Evolutionary conservation across 805 yeast species (phyloP).

Genomic region (Dipodascus albidus): DNA sequence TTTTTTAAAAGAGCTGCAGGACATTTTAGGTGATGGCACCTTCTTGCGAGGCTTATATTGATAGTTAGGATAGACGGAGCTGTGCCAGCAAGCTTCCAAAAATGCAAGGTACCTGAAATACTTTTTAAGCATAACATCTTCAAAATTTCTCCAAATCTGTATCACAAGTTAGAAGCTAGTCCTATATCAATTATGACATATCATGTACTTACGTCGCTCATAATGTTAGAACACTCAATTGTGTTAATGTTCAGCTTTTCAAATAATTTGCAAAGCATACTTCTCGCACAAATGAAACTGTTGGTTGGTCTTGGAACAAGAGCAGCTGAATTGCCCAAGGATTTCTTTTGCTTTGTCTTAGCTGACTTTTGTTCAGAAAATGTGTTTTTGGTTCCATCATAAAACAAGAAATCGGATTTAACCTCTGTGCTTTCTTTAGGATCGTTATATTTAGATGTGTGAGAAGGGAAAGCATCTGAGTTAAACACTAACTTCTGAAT

Average conservation of each 20-base stretch:
- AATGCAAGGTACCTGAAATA: not conserved
- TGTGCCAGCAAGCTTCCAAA: constrained; percentile 1
- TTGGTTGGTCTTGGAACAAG: not conserved
- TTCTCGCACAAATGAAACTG: not conserved
- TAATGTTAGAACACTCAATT: not conserved
- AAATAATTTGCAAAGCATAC: constrained; percentile 1
- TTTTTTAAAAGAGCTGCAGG: not conserved
- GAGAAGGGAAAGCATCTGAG: not conserved
- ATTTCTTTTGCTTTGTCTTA: not conserved
- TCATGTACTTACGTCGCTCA: not conserved
- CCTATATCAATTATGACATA: not conserved
- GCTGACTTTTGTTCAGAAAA: not conserved
- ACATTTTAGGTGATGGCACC: not conserved
- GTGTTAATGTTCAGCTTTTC: not conserved
- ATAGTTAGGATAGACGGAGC: not conserved
- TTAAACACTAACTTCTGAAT: not conserved
- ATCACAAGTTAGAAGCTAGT: not conserved
- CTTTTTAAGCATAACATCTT: not conserved
- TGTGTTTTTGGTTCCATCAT: not conserved
- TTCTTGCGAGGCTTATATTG: not conserved
- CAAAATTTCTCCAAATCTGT: not conserved
- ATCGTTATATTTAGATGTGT: not conserved
- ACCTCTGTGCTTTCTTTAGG: not conserved
- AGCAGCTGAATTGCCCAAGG: not conserved
- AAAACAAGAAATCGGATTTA: not conserved